Conservation (phyloP, 2,329 filamentous ascomycete genomes). For the Myriosclerotinia duriaeana region DNA sequence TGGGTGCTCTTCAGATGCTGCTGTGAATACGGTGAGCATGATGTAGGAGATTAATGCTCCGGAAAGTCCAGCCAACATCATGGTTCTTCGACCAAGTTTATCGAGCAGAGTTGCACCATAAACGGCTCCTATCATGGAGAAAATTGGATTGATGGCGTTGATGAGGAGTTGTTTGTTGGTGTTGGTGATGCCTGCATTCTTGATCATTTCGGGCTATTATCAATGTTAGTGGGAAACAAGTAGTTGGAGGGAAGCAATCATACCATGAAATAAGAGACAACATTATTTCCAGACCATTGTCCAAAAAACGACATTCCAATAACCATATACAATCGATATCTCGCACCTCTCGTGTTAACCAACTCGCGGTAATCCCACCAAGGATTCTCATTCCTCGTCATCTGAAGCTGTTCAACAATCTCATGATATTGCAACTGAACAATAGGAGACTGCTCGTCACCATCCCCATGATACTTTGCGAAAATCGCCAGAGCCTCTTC, state of each 20-base stretch:
- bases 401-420: constrained; percentile 51
- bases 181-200: constrained; percentile 41
- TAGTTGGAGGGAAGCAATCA: background rate
- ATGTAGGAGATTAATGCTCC: constrained; percentile 32
- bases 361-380: constrained; percentile 61
- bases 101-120: constrained; percentile 48
- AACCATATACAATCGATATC: constrained; percentile 52
- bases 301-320: constrained; percentile 54
- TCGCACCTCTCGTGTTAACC: constrained; percentile 48
- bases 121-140: constrained; percentile 47
- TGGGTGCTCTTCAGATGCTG: constrained; percentile 37
- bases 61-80: constrained; percentile 42
- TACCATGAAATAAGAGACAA: constrained; percentile 44
- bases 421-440: constrained; percentile 58
- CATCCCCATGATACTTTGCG: constrained; percentile 58
- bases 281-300: constrained; percentile 49
- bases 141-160: constrained; percentile 42
- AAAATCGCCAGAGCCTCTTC: constrained; percentile 57
- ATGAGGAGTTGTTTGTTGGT: constrained; percentile 40
- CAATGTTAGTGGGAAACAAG: background rate
- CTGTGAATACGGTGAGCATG: constrained; percentile 38
- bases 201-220: constrained; percentile 46
- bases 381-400: constrained; percentile 53
- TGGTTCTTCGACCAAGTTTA: constrained; percentile 45
- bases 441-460: constrained; percentile 51